Percentiles rank a stretch among this genome's conserved stretches.
Evolutionary conservation across 768 basidiomycete genomes (phyloP).

Genomic region (Hemileccinum rubropunctum): DNA sequence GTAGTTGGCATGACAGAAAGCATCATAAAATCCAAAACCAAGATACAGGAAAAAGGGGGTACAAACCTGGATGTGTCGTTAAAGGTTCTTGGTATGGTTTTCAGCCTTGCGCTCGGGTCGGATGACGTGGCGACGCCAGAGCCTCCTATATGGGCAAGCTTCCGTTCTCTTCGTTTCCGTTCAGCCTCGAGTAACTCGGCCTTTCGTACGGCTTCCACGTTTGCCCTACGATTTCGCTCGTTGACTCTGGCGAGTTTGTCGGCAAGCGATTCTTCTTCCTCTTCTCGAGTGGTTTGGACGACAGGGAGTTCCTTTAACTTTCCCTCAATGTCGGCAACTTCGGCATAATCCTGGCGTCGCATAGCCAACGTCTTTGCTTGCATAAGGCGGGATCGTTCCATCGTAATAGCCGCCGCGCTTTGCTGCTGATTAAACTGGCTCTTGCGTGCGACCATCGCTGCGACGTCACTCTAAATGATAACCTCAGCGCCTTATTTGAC

Average conservation of each 20-base stretch:
- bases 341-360: constrained; percentile 66
- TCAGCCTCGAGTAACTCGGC: constrained; percentile 72
- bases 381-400: constrained; percentile 65
- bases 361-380: constrained; percentile 73
- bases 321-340: constrained; percentile 59
- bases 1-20: constrained; percentile 14
- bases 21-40: constrained; percentile 15
- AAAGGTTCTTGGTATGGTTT: constrained; percentile 58
- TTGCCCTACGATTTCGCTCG: constrained; percentile 85
- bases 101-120: constrained; percentile 68
- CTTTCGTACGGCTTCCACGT: constrained; percentile 73
- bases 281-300: constrained; percentile 21
- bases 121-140: constrained; percentile 40
- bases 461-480: constrained; percentile 67
- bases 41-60: background rate
- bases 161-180: constrained; percentile 67
- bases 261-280: constrained; percentile 31
- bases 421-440: constrained; percentile 38
- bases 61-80: constrained; percentile 61
- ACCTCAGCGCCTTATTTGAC: constrained; percentile 8
- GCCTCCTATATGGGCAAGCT: constrained; percentile 42
- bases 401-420: constrained; percentile 34
- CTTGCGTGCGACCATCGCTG: constrained; percentile 74
- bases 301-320: constrained; percentile 55
- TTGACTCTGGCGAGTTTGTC: constrained; percentile 77